Base-by-base conservation (phyloP, 441 rosid genomes). In the Croton setiger region DNA sequence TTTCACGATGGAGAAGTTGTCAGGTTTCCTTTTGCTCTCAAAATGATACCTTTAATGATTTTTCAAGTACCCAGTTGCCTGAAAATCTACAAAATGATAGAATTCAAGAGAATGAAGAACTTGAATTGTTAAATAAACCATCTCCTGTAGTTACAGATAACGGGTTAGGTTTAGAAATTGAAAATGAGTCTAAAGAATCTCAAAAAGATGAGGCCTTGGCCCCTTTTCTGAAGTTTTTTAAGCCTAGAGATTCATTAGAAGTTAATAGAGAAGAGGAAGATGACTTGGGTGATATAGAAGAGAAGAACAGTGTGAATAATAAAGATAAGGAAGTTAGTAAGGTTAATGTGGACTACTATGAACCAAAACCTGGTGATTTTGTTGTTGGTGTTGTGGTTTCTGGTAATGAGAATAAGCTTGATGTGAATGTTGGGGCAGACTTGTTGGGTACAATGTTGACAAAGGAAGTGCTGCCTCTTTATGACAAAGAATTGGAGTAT, bases 341-440 rank as follows among this genome's bases (percentile, higher is more conserved):
- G 77, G 76, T 85, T 27, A 56, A 54, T 59, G 89, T 87, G 59
- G 95, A 85, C 72, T 94, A 89, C 69, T 91, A 87, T 78, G 91
- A 86, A 43, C 98, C 97, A 11, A 85, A 86, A 70, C 86, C 87
- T 1, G 96, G 96, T 33, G 96, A 94, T 45, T 80, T 89, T 43
- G 96, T 90, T 72, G 84, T 91, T 20, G 98, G 97, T 17, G 96
- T 90, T 10, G 97, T 91, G 79, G 96, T 94, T 79, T 89, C 98
- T 0, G 98, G 98, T 39, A 91, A 91, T 68, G 98, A 88, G 89
- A 90, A 87, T 68, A 90, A 86, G 81, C 90, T 94, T 15, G 96
- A 94, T 77, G 92, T 91, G 72, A 90, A 80, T 75, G 80, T 94
- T 5, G 96, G 93, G 23, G 94, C 97, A 15, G 93, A 91, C 72